phyloP scores from a whole-genome alignment of 164 flowering plant genomes.

The Umbilicus rupestris region DNA sequence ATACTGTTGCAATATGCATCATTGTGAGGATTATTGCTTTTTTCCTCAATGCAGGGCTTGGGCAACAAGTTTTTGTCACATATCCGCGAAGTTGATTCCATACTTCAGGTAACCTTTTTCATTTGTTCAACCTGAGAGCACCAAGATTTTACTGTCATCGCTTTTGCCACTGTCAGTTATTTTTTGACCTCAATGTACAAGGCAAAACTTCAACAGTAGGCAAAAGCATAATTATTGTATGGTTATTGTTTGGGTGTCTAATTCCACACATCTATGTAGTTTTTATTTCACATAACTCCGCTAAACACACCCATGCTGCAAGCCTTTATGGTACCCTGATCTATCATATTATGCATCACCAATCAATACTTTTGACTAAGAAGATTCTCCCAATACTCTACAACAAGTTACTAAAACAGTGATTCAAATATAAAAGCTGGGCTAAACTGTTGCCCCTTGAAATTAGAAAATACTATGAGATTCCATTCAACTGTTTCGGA shows the following conservation, averaged over 20 bases:
- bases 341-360: too few species aligned
- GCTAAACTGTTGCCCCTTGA: too few species aligned
- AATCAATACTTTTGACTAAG: too few species aligned
- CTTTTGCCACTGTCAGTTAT: neutral
- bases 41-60: conserved; percentile 41
- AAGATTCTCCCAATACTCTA: too few species aligned
- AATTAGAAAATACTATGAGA: too few species aligned
- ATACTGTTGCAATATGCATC: neutral
- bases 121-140: conserved; percentile 8
- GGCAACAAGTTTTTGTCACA: conserved; percentile 87
- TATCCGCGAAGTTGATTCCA: conserved; percentile 85
- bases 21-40: neutral
- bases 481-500: too few species aligned
- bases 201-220: neutral
- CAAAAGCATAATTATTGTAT: neutral
- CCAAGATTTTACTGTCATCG: neutral
- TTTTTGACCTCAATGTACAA: neutral
- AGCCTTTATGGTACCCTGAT: too few species aligned
- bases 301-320: too few species aligned
- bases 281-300: too few species aligned
- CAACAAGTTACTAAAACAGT: too few species aligned
- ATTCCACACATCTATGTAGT: too few species aligned
- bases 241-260: neutral
- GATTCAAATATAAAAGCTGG: too few species aligned
- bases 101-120: conserved; percentile 62